Evolutionary conservation across 2,329 filamentous ascomycete genomes (phyloP).

Genomic region (Xylariaceae sp.): DNA sequence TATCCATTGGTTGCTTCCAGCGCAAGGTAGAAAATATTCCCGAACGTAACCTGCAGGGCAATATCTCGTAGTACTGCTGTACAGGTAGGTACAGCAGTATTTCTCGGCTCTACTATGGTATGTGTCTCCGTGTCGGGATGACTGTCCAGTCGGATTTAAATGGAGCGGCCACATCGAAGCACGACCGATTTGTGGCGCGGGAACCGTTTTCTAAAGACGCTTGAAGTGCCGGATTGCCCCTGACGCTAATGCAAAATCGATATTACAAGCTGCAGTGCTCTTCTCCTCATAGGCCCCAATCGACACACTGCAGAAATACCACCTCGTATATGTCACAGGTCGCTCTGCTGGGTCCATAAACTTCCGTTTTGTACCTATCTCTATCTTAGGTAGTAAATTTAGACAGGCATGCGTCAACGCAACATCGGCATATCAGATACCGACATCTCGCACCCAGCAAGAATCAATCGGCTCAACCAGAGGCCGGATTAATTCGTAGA

Average conservation of each 20-base stretch:
- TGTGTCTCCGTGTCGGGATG: conserved; percentile 15
- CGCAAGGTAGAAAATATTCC: too few species aligned
- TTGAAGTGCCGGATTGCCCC: conserved; percentile 8
- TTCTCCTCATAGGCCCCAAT: conserved; percentile 11
- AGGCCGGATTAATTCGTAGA: not conserved
- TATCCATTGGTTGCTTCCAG: too few species aligned
- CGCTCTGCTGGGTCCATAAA: conserved; percentile 8
- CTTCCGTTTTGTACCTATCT: not conserved
- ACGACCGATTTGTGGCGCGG: conserved; percentile 13
- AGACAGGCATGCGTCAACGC: too few species aligned
- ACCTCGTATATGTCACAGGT: conserved; percentile 21
- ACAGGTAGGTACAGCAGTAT: too few species aligned
- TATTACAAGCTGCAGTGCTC: conserved; percentile 3
- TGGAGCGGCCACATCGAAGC: conserved; percentile 10
- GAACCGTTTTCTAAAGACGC: conserved; percentile 14
- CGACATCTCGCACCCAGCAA: too few species aligned
- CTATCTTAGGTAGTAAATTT: too few species aligned
- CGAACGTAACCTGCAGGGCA: too few species aligned
- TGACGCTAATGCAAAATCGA: conserved; percentile 13
- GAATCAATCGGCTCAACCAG: conserved; percentile 11
- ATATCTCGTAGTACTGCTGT: too few species aligned
- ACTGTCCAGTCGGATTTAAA: conserved; percentile 14
- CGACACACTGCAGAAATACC: conserved; percentile 13
- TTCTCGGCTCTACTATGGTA: too few species aligned
- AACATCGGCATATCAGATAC: too few species aligned